Evolutionary conservation across 306 rosid genomes (phyloP).

Genomic region (Bauhinia variegata): DNA sequence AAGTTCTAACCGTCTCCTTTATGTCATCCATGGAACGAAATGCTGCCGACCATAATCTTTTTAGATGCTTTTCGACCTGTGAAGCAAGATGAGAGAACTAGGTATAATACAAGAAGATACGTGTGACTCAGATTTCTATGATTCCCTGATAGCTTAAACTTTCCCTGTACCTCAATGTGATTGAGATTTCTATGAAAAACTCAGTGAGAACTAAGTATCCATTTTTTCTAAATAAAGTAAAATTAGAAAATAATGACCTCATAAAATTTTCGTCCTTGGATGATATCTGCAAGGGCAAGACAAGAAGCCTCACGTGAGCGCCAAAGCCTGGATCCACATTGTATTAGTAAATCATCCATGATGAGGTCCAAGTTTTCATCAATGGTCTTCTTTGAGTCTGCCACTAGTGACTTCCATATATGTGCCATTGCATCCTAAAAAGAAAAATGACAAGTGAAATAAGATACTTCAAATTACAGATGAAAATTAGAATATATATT

Average conservation of each 20-base stretch:
- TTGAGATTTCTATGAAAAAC: too few relatives aligned
- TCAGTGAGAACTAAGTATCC: too few relatives aligned
- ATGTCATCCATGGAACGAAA: slow-evolving; percentile 98
- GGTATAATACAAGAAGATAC: too few relatives aligned
- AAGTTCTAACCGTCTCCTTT: slow-evolving; percentile 87
- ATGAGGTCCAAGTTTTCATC: slow-evolving; percentile 84
- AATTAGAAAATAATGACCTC: too few relatives aligned
- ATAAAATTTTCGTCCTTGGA: slow-evolving; percentile 83
- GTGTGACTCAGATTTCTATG: too few relatives aligned
- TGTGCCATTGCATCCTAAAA: slow-evolving; percentile 94
- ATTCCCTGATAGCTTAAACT: background rate
- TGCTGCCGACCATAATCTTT: slow-evolving; percentile 79
- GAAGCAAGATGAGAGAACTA: slow-evolving; percentile 24
- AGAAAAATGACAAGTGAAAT: slow-evolving; percentile 34
- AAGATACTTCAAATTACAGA: slow-evolving; percentile 24
- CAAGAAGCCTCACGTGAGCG: slow-evolving; percentile 95
- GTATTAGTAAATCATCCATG: slow-evolving; percentile 75
- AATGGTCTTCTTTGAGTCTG: slow-evolving; percentile 89
- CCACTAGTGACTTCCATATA: slow-evolving; percentile 96
- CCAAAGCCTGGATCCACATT: slow-evolving; percentile 98
- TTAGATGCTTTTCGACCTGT: slow-evolving; percentile 81
- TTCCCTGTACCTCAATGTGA: background rate
- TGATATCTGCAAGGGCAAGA: slow-evolving; percentile 88
- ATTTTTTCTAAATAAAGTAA: too few relatives aligned
- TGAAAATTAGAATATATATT: slow-evolving; percentile 26